phyloP scores from a whole-genome alignment of 257 asterid species.

The Solanum paucissectum region DNA sequence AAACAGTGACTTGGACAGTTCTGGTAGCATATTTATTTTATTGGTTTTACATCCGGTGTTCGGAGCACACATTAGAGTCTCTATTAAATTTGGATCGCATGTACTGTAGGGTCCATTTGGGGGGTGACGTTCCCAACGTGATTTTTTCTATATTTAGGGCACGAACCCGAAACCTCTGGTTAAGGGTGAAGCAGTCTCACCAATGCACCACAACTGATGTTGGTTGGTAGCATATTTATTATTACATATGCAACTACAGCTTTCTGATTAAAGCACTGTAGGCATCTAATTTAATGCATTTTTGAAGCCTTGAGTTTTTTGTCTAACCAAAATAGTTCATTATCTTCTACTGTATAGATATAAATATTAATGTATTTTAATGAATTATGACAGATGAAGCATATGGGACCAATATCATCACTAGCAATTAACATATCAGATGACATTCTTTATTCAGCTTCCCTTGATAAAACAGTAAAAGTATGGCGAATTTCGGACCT shows the following conservation, averaged over 20 bases:
- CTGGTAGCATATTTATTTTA: background rate
- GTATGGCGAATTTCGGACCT: constrained; percentile 81
- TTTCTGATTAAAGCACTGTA: background rate
- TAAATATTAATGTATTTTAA: background rate
- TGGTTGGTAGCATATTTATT: background rate
- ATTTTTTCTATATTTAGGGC: too few relatives aligned
- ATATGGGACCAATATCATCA: constrained; percentile 69
- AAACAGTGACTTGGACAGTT: background rate
- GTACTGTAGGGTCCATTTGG: too few relatives aligned
- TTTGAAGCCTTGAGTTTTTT: background rate
- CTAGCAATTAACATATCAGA: constrained; percentile 70
- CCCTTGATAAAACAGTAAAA: constrained; percentile 70
- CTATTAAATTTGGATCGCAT: too few relatives aligned
- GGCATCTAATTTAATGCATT: background rate
- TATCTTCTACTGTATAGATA: background rate
- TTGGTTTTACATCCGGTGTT: too few relatives aligned
- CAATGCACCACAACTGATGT: too few relatives aligned
- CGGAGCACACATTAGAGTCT: too few relatives aligned
- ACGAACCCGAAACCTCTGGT: too few relatives aligned
- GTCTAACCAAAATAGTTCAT: background rate
- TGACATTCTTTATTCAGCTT: constrained; percentile 72
- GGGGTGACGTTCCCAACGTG: too few relatives aligned
- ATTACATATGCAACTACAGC: background rate
- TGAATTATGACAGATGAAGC: constrained; percentile 41
- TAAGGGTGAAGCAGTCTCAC: too few relatives aligned